Conservation (phyloP, 441 rosid species). For the Metrosideros polymorpha region DNA sequence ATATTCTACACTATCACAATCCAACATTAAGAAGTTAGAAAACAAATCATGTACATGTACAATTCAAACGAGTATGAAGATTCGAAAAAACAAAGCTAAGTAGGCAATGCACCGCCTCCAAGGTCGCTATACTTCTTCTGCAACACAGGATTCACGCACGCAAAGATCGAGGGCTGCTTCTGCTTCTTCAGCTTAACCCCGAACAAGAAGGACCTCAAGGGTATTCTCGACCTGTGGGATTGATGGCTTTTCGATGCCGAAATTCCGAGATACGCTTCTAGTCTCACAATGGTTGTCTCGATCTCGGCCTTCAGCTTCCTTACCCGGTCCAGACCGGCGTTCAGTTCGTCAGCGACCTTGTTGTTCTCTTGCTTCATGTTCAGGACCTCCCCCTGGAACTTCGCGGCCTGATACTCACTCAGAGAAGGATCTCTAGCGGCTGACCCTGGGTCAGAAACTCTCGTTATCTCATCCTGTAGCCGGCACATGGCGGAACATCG, state of each 20-base stretch:
- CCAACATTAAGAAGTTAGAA: background rate
- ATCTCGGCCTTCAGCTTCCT: constrained; percentile 33
- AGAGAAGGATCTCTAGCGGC: constrained; percentile 26
- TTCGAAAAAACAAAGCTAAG: background rate
- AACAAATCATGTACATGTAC: background rate
- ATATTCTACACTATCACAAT: background rate
- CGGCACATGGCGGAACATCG: constrained; percentile 44
- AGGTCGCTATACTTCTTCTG: constrained; percentile 28
- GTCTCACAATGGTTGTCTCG: constrained; percentile 30
- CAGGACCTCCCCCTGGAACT: constrained; percentile 74
- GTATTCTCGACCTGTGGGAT: constrained; percentile 34
- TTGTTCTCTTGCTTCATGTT: constrained; percentile 91
- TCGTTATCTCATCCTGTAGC: constrained; percentile 60
- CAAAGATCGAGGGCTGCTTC: constrained; percentile 40
- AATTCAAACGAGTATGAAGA: background rate
- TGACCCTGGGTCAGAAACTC: constrained; percentile 20
- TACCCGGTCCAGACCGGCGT: constrained; percentile 41
- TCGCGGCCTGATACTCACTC: constrained; percentile 56
- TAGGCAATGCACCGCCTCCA: background rate
- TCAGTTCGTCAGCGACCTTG: constrained; percentile 50
- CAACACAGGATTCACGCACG: constrained; percentile 47
- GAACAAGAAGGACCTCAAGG: constrained; percentile 68
- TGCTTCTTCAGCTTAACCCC: constrained; percentile 72
- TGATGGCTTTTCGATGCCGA: constrained; percentile 18
- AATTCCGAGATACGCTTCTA: constrained; percentile 50